Evolutionary conservation across 345 rosid genomes (phyloP).

Genomic region (Pseudoturritis turrita): DNA sequence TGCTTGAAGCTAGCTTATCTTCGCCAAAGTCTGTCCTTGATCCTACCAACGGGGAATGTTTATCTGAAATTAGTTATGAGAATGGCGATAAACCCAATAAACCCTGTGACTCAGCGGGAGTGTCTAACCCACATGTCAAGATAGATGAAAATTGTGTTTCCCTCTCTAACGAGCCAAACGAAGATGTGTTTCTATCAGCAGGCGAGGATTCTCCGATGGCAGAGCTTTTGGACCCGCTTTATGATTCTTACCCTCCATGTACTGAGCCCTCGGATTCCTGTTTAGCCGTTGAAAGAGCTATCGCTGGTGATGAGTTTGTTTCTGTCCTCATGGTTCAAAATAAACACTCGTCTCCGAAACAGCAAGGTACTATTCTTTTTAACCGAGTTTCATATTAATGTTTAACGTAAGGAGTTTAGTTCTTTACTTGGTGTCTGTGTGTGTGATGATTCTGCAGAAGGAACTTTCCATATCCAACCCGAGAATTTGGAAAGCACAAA

Average conservation of each 20-base stretch:
- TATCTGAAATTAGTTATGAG: slow-evolving; percentile 22
- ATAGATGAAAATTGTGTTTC: slow-evolving; percentile 7
- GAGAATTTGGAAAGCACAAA: no score
- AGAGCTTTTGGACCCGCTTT: slow-evolving; percentile 24
- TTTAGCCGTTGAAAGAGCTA: slow-evolving; percentile 14
- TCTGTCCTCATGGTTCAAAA: slow-evolving; percentile 17
- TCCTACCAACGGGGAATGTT: slow-evolving; percentile 29
- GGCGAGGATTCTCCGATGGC: slow-evolving; percentile 18
- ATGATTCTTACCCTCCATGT: slow-evolving; percentile 14
- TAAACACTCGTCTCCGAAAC: slow-evolving; percentile 29
- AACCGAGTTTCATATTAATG: no score
- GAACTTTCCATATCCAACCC: no score
- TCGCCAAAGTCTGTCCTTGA: slow-evolving; percentile 87
- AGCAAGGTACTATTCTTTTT: slow-evolving; percentile 38
- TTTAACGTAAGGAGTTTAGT: no score
- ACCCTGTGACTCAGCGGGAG: slow-evolving; percentile 22
- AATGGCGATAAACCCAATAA: slow-evolving; percentile 20
- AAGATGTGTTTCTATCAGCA: slow-evolving; percentile 8
- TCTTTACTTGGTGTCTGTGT: no score
- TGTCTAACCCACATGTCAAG: not conserved
- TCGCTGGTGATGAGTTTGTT: slow-evolving; percentile 11
- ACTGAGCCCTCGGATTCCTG: not conserved
- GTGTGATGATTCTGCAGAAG: no score
- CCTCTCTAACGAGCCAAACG: slow-evolving; percentile 7
- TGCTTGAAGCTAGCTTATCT: slow-evolving; percentile 17